Percentiles rank a stretch among this genome's conserved stretches.
Conservation (phyloP, 1,284 basidiomycete species). For the Rhodotorula mucilaginosa region DNA sequence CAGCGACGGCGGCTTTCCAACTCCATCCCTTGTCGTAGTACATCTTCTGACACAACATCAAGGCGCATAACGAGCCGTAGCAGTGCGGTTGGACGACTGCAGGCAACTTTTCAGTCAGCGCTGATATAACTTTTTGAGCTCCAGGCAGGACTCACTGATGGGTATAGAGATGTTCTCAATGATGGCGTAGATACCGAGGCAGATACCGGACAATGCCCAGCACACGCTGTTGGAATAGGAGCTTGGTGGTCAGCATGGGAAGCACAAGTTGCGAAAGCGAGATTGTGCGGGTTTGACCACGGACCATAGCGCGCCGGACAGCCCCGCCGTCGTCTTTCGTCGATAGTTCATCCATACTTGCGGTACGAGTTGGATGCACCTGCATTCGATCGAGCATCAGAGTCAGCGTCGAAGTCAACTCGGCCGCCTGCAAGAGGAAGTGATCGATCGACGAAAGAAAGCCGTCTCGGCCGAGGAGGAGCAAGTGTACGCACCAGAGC, state of each 20-base stretch:
- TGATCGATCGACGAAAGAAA: neutral
- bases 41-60: slow-evolving; percentile 28
- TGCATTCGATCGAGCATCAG: neutral
- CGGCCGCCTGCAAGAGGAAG: neutral
- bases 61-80: slow-evolving; percentile 16
- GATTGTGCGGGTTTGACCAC: no score
- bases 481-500: slow-evolving; percentile 10
- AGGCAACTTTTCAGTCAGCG: no score
- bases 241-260: no score
- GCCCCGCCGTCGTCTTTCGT: slow-evolving; percentile 17
- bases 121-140: no score
- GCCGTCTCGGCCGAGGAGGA: neutral
- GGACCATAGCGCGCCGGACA: slow-evolving; percentile 4
- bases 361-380: slow-evolving; percentile 26
- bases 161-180: slow-evolving; percentile 27
- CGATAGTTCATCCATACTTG: slow-evolving; percentile 20
- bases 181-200: slow-evolving; percentile 28
- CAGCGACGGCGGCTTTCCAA: slow-evolving; percentile 1
- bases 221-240: slow-evolving; percentile 6
- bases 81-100: slow-evolving; percentile 29
- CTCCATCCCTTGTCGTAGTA: slow-evolving; percentile 27
- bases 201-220: slow-evolving; percentile 16
- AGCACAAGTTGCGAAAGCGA: no score
- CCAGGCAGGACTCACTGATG: slow-evolving; percentile 10
- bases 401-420: neutral